Evolutionary conservation across 179 eudicot genomes (phyloP).

Genomic region (Silene vulgaris): DNA sequence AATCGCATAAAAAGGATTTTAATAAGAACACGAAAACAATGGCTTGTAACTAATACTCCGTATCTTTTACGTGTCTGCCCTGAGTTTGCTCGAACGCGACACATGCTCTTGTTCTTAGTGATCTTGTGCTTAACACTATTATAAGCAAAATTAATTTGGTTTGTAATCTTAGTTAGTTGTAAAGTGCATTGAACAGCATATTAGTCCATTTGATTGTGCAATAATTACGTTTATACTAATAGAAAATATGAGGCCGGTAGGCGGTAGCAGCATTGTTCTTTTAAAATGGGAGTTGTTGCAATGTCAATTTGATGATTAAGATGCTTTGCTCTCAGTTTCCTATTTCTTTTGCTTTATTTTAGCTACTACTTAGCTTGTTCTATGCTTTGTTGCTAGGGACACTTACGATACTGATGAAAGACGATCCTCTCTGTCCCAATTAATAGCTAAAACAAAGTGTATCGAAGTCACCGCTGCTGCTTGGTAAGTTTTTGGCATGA

Average conservation of each 20-base stretch:
- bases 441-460: constrained; percentile 4
- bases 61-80: constrained; percentile 13
- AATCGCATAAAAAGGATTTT: constrained; percentile 18
- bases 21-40: constrained; percentile 18
- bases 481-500: constrained; percentile 1
- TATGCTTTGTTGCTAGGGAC: constrained; percentile 17
- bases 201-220: constrained; percentile 10
- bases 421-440: constrained; percentile 8
- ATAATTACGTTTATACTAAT: constrained; percentile 10
- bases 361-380: constrained; percentile 12
- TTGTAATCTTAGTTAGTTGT: constrained; percentile 11
- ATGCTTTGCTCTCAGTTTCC: constrained; percentile 9
- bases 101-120: constrained; percentile 9
- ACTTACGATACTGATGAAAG: constrained; percentile 12
- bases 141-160: constrained; percentile 1
- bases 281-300: constrained; percentile 17
- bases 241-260: constrained; percentile 13
- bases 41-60: constrained; percentile 14
- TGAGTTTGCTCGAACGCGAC: not conserved
- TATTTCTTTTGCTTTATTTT: not conserved
- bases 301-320: constrained; percentile 16
- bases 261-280: constrained; percentile 18
- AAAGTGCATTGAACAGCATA: constrained; percentile 18
- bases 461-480: not conserved
- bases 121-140: constrained; percentile 6